Base-by-base conservation (phyloP, 225 moss, liverwort and hornwort genomes). In the Takakia lepidozioides region DNA sequence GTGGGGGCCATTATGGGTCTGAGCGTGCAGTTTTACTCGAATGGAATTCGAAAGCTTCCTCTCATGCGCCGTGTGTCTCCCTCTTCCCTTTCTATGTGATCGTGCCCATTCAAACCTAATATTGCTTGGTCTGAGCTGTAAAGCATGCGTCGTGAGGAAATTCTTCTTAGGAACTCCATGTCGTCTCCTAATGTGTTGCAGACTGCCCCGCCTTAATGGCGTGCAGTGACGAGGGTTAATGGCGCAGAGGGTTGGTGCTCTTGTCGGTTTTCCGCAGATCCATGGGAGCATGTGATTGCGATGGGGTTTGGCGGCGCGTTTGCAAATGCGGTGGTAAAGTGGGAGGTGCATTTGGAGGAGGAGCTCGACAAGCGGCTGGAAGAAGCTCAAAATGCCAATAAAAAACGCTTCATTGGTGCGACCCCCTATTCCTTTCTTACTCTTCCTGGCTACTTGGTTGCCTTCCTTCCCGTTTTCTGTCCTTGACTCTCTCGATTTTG, bases 251-350 rank as follows among this genome's bases (percentile, higher is more conserved):
- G 47, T 48, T 48, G 2, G 19, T 29, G 9, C 19, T 22, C 11
- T 0, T 13, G 20, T 57, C 10, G 38, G n/a, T 46, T 16, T 55
- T 47, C 25, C 46, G 58, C 72, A 78, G 78, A 78, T 65, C 78
- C 78, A 18, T 78, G 78, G 78, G 78, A 78, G 61, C 78, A 78
- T 36, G 27, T 78, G 23, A 2, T 78, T 57, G 78, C 72, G 13
- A 68, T 78, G 41, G 73, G 78, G 27, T 6, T 78, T 28, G 78
- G 78, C 9, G 67, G 57, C 50, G 58, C 57, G 1, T 72, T 78
- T 54, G 78, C 66, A 21, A 72, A 69, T 27, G 60, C 39, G n/a
- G 24, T 78, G 10, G 72, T 65, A 38, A 72, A 65, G 41, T 78
- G 78, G 78, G 78, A 78, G 54, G 72, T 64, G 17, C 29, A 47